Evolutionary conservation across 495 filamentous ascomycete genomes (phyloP).

Genomic region (Aspergillus leporis): DNA sequence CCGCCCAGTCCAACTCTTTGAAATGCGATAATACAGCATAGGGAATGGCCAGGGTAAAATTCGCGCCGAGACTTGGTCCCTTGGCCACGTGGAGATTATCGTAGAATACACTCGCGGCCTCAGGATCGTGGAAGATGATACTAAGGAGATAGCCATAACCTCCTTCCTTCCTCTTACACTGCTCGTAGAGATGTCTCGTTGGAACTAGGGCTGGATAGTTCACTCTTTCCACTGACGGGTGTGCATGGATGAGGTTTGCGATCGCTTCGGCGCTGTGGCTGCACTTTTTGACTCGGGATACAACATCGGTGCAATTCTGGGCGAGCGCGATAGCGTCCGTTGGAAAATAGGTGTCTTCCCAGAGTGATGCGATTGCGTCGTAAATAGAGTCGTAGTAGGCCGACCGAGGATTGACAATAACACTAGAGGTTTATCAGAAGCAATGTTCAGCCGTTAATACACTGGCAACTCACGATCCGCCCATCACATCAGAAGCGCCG

Average conservation of each 20-base stretch:
- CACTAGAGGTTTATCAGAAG: neutral
- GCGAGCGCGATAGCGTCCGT: neutral
- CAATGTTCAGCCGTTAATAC: neutral
- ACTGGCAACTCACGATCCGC: neutral
- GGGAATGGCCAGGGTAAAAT: neutral
- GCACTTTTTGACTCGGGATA: neutral
- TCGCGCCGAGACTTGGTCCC: neutral
- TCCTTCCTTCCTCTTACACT: neutral
- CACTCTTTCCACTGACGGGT: neutral
- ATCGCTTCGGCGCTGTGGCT: neutral
- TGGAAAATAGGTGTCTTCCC: conserved; percentile 1
- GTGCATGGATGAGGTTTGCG: neutral
- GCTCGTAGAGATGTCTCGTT: neutral
- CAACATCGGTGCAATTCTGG: neutral
- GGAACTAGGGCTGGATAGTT: neutral
- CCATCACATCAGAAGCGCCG: neutral
- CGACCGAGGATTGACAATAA: neutral
- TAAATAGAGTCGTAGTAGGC: neutral
- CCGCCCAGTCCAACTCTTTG: neutral
- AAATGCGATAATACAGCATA: neutral
- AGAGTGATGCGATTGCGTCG: neutral
- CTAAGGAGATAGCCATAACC: neutral
- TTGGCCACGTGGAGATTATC: neutral
- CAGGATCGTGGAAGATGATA: neutral
- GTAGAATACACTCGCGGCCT: neutral